Base-by-base conservation (phyloP, 2,329 filamentous ascomycete genomes). In the Fusarium redolens region DNA sequence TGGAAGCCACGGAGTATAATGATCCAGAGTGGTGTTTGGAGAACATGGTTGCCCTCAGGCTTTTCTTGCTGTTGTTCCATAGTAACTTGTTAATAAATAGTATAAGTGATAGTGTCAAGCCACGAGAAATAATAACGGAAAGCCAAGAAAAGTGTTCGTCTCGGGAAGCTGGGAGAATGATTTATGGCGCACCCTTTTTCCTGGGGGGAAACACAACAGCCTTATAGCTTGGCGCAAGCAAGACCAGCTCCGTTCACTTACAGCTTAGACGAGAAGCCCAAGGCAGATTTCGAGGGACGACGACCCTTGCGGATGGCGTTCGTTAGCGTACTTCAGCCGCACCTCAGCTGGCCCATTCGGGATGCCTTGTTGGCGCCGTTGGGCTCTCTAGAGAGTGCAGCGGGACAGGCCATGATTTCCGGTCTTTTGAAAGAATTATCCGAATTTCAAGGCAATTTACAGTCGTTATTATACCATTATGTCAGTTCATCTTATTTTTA, bases 21-120 rank as follows among this genome's bases (percentile, higher is more conserved):
- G n/a, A 87, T 74, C 85, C 85, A 86, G 22, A 76, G 59, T 13
- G 86, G 85, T 28, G 84, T 82, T 38, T 78, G 71, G 62, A 86
- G 82, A 64, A 86, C 73, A 61, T 82, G 75, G 22, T 63, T 66
- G 33, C 59, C 18, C 17, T 40, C 35, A 3, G 25, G 50, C 50
- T 69, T 74, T 56, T 67, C 71, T 20, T 63, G 65, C 1, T 28
- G 62, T 17, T 77, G 71, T 31, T 76, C 71, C 73, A 77, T 78
- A 22, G 37, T 7, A 20, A 17, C 10, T 30, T 22, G 11, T 17
- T 15, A 13, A 38, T 7, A 25, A n/a, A 4, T 17, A 54, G 44
- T 45, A 13, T 35, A 38, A 45, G 15, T 45, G 7, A 52, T 13
- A 30, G 12, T 31, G n/a, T 40, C 17, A 38, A 52, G 33, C 22